A percentile compares a stretch with the other conserved stretches of the same genome.
Evolutionary conservation across 495 filamentous ascomycete species (phyloP).

Genomic region (Elaphomyces granulatus): DNA sequence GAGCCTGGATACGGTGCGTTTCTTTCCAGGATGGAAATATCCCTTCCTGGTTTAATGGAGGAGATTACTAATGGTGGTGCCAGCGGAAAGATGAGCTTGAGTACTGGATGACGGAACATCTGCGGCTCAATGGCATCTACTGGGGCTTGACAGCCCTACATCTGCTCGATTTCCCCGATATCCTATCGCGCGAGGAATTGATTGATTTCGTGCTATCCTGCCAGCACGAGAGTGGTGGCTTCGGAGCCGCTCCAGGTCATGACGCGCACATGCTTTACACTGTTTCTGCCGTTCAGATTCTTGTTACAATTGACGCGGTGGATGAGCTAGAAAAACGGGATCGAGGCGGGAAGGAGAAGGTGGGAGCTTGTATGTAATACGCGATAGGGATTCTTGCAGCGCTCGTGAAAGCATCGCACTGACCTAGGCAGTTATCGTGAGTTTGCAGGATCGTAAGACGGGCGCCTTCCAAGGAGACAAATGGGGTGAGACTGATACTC

Average conservation of each 20-base stretch:
- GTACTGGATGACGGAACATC: constrained; percentile 94
- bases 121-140: constrained; percentile 88
- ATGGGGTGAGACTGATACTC: constrained; percentile 91
- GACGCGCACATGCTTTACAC: constrained; percentile 94
- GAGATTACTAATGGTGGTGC: constrained; percentile 24
- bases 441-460: constrained; percentile 61
- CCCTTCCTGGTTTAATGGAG: constrained; percentile 9
- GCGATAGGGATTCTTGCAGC: constrained; percentile 8
- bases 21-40: constrained; percentile 11
- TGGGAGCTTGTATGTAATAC: constrained; percentile 53
- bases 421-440: constrained; percentile 51
- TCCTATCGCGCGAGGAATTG: constrained; percentile 63
- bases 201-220: constrained; percentile 89
- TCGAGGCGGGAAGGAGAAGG: constrained; percentile 48
- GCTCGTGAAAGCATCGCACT: constrained; percentile 5
- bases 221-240: constrained; percentile 74
- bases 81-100: constrained; percentile 84
- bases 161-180: constrained; percentile 65
- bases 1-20: constrained; percentile 68
- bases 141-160: constrained; percentile 89
- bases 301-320: constrained; percentile 70
- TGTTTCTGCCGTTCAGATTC: constrained; percentile 81
- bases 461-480: constrained; percentile 87
- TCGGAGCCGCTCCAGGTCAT: constrained; percentile 85
- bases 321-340: constrained; percentile 61